Base-by-base conservation (phyloP, 1,139 yeast species). In the Kodamaea ohmeri region DNA sequence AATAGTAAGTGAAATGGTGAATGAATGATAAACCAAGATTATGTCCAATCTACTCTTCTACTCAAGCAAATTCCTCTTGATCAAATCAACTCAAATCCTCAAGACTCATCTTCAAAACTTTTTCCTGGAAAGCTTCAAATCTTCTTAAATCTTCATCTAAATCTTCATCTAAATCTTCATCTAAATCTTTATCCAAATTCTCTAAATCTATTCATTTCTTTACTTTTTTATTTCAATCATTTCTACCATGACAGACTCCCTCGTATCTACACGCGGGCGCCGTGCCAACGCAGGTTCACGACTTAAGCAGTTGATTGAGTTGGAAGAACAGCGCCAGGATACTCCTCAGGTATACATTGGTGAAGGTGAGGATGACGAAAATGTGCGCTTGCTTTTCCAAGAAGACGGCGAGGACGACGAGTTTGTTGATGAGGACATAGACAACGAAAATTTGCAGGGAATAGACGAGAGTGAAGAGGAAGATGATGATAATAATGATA, bases 251-350 rank as follows among this genome's bases (percentile, higher is more conserved):
- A 22, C 31, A 15, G 14, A 21, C 17, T 69, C 74, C 51, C 64
- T 81, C 46, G 81, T 84, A 50, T 79, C 86, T 11, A 82, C 94
- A 4, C 74, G 96, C 45, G 65, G 80, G 41, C 73, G 89, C 47
- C 78, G 99, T 38, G 63, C 88, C 35, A 92, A 92, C 62, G 98
- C 98, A 1, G 99, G 99, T 8, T 83, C 88, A 37, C 71, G 94
- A 41, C 67, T 92, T 53, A 78, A 79, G 53, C 81, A 81, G 44
- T 71, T 92, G 49, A 67, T 92, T 17, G 83, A 80, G 44, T 73
- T 85, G 29, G 96, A 89, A 52, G 78, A 71, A 29, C 41, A 38
- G 29, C 25, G 29, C 16, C 43, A 38, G 19, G 24, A 20, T 6
- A 14, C 37, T 6, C 35, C 27, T 3, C 33, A 32, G 7, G 30